Base-by-base conservation (phyloP, 176 grass and related monocot genomes). In the Carex cristatella region DNA sequence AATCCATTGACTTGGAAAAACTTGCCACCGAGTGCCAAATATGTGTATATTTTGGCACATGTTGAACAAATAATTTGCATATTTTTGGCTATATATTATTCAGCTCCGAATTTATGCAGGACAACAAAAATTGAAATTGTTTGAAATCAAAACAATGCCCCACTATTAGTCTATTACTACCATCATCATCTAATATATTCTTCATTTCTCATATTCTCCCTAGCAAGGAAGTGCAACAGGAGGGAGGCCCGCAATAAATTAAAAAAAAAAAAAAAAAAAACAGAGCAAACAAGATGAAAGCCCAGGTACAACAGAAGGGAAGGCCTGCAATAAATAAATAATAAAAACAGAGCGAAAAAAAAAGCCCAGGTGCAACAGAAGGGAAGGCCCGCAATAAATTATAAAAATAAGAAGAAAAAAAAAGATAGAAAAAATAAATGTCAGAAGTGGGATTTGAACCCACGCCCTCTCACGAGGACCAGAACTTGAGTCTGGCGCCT, bases 381-480 rank as follows among this genome's bases (percentile, higher is more conserved):
- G 2, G 63, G 63, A 65, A 3, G 63, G 3, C 8, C 11, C 1
- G 10, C 2, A 32, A 65, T 65, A 11, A 31, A 65, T 65, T 5
- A 12, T 11, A 33, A 12, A 33, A 65, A 32, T 0, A 33, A 33
- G 10, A 2, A 65, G 3, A 0, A 65, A 23, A 23, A 65, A 30
- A 28, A 64, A 10, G 61, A 30, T 23, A 4, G 3, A 73, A 69
- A 72, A 40, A 40, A 5, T 40, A 73, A 30, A 33, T 88, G 82
- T 90, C 89, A 90, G 81, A 90, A 90, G 89, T 90, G 89, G 89
- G 89, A 85, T 90, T 90, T 90, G 85, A 90, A 90, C 89, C 89
- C 89, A 90, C 89, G 89, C 89, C 65, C 88, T 90, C 89, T 90
- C 72, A 69, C 85, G 85, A 90, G 85, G 65, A 90, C 89, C 89